Evolutionary conservation across 495 filamentous ascomycete genomes (phyloP).

Genomic region (Polyplosphaeria fusca): DNA sequence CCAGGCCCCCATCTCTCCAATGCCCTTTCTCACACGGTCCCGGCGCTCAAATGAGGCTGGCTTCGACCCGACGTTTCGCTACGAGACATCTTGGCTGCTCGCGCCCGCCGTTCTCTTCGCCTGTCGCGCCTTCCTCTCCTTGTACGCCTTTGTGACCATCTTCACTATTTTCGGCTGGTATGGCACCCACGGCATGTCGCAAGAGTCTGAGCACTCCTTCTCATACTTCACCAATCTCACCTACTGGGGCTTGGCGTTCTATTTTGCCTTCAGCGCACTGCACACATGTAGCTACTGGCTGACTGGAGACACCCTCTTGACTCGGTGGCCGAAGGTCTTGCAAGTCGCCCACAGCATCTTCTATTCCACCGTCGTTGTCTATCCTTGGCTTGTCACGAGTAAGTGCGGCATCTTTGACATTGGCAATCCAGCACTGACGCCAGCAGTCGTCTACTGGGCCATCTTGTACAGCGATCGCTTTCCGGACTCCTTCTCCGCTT

Average conservation of each 20-base stretch:
- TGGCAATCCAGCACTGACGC: background rate
- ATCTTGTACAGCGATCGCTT: slow-evolving; percentile 54
- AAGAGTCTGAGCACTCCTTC: slow-evolving; percentile 52
- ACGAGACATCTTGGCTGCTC: slow-evolving; percentile 74
- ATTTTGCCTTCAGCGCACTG: slow-evolving; percentile 59
- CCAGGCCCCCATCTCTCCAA: no score
- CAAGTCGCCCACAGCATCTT: slow-evolving; percentile 64
- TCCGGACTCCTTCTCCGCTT: slow-evolving; percentile 49
- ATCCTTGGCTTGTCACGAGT: slow-evolving; percentile 62
- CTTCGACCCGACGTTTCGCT: slow-evolving; percentile 48
- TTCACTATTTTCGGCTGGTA: slow-evolving; percentile 66
- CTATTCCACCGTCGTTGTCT: slow-evolving; percentile 65
- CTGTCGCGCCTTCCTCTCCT: slow-evolving; percentile 56
- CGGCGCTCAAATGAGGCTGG: no score
- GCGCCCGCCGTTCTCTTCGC: slow-evolving; percentile 58
- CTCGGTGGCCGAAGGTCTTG: slow-evolving; percentile 58
- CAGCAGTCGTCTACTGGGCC: slow-evolving; percentile 59
- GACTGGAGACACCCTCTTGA: slow-evolving; percentile 53
- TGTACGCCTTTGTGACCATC: slow-evolving; percentile 70
- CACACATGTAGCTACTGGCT: slow-evolving; percentile 66
- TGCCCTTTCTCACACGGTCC: no score
- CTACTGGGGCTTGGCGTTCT: slow-evolving; percentile 79
- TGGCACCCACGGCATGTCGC: slow-evolving; percentile 42
- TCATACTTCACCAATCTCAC: slow-evolving; percentile 77
- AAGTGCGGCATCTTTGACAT: slow-evolving; percentile 25